phyloP scores from a whole-genome alignment of 306 rosid genomes.

The Cercis canadensis region DNA sequence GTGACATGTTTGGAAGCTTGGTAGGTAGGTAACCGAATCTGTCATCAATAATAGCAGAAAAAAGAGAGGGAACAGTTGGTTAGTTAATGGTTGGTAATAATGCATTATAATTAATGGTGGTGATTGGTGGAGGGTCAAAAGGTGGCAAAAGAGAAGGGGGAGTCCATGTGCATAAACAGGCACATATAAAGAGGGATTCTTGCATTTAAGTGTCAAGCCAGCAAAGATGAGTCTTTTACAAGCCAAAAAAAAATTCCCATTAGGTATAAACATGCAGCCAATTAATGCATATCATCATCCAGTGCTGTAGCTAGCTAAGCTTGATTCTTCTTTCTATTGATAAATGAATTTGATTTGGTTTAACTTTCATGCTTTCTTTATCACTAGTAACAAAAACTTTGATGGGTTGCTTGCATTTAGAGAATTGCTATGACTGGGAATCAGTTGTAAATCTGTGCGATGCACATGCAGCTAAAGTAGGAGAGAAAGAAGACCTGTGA shows the following conservation, averaged over 20 bases:
- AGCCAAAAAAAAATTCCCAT: not conserved
- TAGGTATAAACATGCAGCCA: not conserved
- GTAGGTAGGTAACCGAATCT: constrained; percentile 56
- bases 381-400: not conserved
- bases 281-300: not conserved
- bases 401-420: no score
- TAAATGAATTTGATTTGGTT: no score
- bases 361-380: not conserved
- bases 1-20: constrained; percentile 49
- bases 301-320: not conserved
- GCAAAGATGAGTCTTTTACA: constrained; percentile 25
- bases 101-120: constrained; percentile 14
- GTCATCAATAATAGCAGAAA: constrained; percentile 24
- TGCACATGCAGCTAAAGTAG: no score
- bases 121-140: constrained; percentile 29
- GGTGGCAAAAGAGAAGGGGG: not conserved
- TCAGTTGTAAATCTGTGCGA: no score
- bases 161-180: constrained; percentile 45
- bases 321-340: not conserved
- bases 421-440: no score
- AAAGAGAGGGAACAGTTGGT: constrained; percentile 27
- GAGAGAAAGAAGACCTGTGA: no score
- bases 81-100: constrained; percentile 37
- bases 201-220: constrained; percentile 41
- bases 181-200: constrained; percentile 31